Conservation (phyloP, 106 monocot species). For the Vanilla planifolia region DNA sequence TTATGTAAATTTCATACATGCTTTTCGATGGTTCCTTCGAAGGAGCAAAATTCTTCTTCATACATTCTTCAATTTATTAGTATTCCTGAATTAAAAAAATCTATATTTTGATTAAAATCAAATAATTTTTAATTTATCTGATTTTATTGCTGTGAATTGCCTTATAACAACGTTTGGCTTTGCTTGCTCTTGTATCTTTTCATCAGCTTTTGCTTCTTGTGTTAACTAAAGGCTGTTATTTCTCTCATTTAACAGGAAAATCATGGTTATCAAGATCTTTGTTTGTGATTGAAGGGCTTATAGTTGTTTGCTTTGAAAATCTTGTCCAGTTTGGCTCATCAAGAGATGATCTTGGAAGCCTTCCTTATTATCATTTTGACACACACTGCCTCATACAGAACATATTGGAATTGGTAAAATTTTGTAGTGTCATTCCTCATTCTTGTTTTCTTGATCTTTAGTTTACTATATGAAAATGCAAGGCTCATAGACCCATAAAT, state of each 20-base stretch:
- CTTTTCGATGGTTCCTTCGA: too few relatives aligned
- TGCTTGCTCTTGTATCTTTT: not conserved
- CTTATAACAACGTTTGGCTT: too few relatives aligned
- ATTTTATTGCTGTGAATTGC: too few relatives aligned
- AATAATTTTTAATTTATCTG: too few relatives aligned
- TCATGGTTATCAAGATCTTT: slow-evolving; percentile 56
- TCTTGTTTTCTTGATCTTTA: slow-evolving; percentile 2
- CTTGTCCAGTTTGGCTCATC: slow-evolving; percentile 36
- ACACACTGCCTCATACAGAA: slow-evolving; percentile 37
- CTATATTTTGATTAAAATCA: too few relatives aligned
- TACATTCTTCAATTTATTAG: too few relatives aligned
- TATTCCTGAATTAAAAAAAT: too few relatives aligned
- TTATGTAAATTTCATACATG: too few relatives aligned
- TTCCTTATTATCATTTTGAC: slow-evolving; percentile 56
- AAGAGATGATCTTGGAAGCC: slow-evolving; percentile 15
- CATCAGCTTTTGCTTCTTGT: not conserved
- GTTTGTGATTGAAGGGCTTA: slow-evolving; percentile 45
- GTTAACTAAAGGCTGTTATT: slow-evolving; percentile 1
- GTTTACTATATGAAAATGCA: not conserved
- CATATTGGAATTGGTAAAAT: slow-evolving; percentile 59
- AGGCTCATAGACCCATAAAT: too few relatives aligned
- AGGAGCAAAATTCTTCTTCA: too few relatives aligned
- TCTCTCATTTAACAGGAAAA: slow-evolving; percentile 33
- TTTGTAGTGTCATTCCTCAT: not conserved
- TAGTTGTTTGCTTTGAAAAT: slow-evolving; percentile 61